Percentiles rank a stretch among this genome's conserved stretches.
Conservation (phyloP, 352 stramenopile species). For the Phytophthora tentaculata region DNA sequence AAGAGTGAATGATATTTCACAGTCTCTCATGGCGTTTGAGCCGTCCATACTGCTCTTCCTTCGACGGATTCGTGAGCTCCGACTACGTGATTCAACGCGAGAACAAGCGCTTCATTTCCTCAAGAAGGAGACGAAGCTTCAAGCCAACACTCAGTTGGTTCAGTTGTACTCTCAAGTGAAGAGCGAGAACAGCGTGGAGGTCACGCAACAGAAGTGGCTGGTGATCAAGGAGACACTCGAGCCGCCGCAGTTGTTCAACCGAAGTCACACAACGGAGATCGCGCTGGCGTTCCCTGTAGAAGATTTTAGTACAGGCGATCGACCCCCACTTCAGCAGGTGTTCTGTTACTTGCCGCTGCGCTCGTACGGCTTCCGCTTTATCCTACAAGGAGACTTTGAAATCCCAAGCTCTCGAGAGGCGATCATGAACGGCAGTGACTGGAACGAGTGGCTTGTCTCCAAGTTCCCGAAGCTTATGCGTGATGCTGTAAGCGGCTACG, state of each 20-base stretch:
- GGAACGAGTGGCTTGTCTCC: constrained; percentile 89
- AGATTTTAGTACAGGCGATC: constrained; percentile 10
- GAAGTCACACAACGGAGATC: constrained; percentile 53
- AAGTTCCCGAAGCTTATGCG: constrained; percentile 67
- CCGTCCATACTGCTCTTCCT: constrained; percentile 85
- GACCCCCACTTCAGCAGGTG: constrained; percentile 73
- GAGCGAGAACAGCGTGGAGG: constrained; percentile 5
- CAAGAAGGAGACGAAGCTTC: constrained; percentile 47
- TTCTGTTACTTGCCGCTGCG: constrained; percentile 86
- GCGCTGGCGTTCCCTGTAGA: constrained; percentile 61
- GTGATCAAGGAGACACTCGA: constrained; percentile 55
- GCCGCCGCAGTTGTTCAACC: constrained; percentile 29
- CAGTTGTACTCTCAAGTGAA: constrained; percentile 47
- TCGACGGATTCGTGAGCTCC: constrained; percentile 68
- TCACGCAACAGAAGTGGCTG: constrained; percentile 64
- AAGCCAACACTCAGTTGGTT: constrained; percentile 36
- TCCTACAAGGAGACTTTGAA: constrained; percentile 89
- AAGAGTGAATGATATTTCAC: constrained; percentile 59
- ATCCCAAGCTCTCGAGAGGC: constrained; percentile 86
- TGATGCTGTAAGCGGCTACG: constrained; percentile 34
- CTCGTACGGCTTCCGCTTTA: constrained; percentile 86
- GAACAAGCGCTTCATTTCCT: constrained; percentile 46
- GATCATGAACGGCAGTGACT: constrained; percentile 82
- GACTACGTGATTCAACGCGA: constrained; percentile 53
- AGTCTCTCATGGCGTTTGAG: constrained; percentile 72